Evolutionary conservation across 169 alveolate genomes (phyloP).

Genomic region (Perkinsus chesapeaki): DNA sequence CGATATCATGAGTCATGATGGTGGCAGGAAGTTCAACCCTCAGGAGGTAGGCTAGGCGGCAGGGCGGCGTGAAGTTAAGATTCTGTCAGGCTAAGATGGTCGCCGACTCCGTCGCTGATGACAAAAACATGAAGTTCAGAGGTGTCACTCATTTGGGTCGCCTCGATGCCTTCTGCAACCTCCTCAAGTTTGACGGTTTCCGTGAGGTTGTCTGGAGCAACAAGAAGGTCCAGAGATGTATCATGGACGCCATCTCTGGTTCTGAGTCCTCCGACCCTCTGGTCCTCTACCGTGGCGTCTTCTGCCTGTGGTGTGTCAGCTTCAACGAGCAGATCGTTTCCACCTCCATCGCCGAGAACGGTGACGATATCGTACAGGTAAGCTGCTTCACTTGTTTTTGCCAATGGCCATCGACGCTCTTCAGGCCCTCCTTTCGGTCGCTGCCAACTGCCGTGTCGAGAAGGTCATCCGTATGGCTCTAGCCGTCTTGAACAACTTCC

Average conservation of each 20-base stretch:
- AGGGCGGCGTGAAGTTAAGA: background rate
- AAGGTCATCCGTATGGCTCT: constrained; percentile 35
- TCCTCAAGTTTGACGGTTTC: background rate
- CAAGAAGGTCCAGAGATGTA: background rate
- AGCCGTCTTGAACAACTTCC: constrained; percentile 22
- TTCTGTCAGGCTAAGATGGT: background rate
- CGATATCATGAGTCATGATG: background rate
- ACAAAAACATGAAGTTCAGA: background rate
- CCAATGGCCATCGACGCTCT: too few species aligned
- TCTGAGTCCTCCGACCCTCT: background rate
- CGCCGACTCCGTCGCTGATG: background rate
- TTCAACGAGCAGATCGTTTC: background rate
- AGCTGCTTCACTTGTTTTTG: background rate
- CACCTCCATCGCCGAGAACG: background rate
- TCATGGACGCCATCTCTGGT: background rate
- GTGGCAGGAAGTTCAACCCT: background rate
- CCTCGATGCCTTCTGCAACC: background rate
- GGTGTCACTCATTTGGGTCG: background rate
- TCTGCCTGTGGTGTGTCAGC: constrained; percentile 5
- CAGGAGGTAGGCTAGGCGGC: background rate
- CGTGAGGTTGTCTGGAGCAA: background rate
- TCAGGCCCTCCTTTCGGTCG: background rate
- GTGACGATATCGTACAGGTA: background rate
- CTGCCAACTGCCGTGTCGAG: constrained; percentile 27
- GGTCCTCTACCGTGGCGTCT: background rate